Conservation (phyloP, 495 filamentous ascomycete genomes). For the Hyaloscypha bicolor region DNA sequence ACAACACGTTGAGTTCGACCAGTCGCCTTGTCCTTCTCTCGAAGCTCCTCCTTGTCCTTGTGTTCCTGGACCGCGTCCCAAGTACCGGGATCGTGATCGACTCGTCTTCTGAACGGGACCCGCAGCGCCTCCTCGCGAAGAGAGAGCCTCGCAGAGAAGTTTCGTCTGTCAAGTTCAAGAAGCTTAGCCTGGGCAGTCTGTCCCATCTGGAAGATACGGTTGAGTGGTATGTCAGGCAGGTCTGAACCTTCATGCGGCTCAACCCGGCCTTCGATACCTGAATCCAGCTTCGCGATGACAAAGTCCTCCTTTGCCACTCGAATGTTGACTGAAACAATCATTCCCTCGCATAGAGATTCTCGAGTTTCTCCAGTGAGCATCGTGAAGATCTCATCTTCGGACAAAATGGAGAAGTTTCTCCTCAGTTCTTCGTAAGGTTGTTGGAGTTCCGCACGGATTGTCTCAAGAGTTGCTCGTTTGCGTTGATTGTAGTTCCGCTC, state of each 20-base stretch:
- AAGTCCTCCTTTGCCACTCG: slow-evolving; percentile 88
- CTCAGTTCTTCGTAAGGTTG: slow-evolving; percentile 93
- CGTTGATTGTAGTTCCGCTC: slow-evolving; percentile 90
- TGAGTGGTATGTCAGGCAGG: slow-evolving; percentile 40
- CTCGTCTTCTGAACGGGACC: slow-evolving; percentile 62
- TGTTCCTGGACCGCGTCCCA: slow-evolving; percentile 86
- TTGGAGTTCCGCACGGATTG: slow-evolving; percentile 90
- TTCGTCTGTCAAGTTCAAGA: slow-evolving; percentile 78
- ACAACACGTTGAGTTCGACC: slow-evolving; percentile 89
- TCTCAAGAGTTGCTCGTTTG: slow-evolving; percentile 95
- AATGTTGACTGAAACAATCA: slow-evolving; percentile 90
- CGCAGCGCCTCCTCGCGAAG: slow-evolving; percentile 78
- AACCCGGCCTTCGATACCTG: slow-evolving; percentile 87
- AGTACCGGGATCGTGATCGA: slow-evolving; percentile 72
- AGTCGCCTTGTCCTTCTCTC: slow-evolving; percentile 78
- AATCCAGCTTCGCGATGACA: slow-evolving; percentile 89
- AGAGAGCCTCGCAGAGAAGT: slow-evolving; percentile 78
- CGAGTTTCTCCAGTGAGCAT: slow-evolving; percentile 94
- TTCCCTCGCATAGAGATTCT: slow-evolving; percentile 79
- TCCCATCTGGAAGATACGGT: slow-evolving; percentile 64
- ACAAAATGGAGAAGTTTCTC: slow-evolving; percentile 71
- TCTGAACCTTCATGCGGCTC: slow-evolving; percentile 48
- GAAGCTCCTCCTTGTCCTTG: slow-evolving; percentile 72
- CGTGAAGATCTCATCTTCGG: slow-evolving; percentile 84
- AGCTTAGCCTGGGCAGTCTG: slow-evolving; percentile 90